Evolutionary conservation across 2,329 filamentous ascomycete genomes (phyloP).

Genomic region (Penicillium sp.): DNA sequence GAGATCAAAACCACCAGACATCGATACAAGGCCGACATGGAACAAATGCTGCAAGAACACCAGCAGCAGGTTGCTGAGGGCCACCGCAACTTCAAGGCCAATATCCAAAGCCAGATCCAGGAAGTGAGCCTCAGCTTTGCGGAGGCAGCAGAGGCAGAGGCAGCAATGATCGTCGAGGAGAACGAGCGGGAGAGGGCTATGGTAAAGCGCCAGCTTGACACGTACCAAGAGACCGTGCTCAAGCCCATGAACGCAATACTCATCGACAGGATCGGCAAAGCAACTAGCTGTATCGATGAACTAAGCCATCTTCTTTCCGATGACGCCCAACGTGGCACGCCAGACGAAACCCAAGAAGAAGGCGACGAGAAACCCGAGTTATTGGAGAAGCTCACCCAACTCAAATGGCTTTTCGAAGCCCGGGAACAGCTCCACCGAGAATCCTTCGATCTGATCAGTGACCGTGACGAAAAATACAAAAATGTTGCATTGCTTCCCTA

Average conservation of each 20-base stretch:
- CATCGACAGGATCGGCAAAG: constrained; percentile 70
- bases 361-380: constrained; percentile 94
- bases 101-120: constrained; percentile 76
- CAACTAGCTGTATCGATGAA: constrained; percentile 74
- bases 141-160: constrained; percentile 79
- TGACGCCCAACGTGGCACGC: constrained; percentile 66
- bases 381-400: constrained; percentile 86
- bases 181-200: constrained; percentile 69
- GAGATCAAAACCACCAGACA: constrained; percentile 69
- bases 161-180: constrained; percentile 71
- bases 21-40: constrained; percentile 52
- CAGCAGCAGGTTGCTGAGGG: constrained; percentile 57
- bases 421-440: constrained; percentile 85
- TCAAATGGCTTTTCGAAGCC: constrained; percentile 97
- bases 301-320: constrained; percentile 72
- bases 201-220: constrained; percentile 78
- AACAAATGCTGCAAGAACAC: constrained; percentile 55
- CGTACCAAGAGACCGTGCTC: constrained; percentile 81
- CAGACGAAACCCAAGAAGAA: constrained; percentile 88
- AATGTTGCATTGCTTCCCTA: constrained; percentile 83
- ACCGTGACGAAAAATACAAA: constrained; percentile 83
- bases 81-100: constrained; percentile 66
- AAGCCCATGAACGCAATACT: constrained; percentile 79
- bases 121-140: constrained; percentile 78
- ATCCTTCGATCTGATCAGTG: constrained; percentile 79